A percentile compares a stretch with the other conserved stretches of the same genome.
These are phyloP conservation scores for Pterocarpus santalinus DNA, from an alignment of 306 rosid genomes.

Conservation along the genomic window DNA sequence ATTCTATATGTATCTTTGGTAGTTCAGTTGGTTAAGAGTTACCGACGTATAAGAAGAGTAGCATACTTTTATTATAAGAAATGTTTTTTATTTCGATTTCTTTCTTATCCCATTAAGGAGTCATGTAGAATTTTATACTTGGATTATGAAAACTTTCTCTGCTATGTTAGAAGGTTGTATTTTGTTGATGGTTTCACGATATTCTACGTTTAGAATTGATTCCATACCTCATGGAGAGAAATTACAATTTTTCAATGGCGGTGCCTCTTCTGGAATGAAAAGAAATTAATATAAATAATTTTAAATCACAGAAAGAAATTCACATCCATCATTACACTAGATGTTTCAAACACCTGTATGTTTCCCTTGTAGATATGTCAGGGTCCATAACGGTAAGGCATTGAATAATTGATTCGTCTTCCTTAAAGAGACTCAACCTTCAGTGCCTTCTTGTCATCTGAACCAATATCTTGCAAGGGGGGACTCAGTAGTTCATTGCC, in stretches of 20 bases:
- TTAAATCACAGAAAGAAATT: slow-evolving; percentile 14
- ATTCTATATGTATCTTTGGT: too few relatives aligned
- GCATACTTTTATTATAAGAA: too few relatives aligned
- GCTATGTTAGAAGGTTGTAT: too few relatives aligned
- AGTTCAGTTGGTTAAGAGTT: too few relatives aligned
- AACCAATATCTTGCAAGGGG: slow-evolving; percentile 43
- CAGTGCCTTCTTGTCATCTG: slow-evolving; percentile 52
- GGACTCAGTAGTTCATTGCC: slow-evolving; percentile 45
- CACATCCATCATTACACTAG: not conserved
- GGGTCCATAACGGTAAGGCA: not conserved
- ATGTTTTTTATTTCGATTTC: too few relatives aligned
- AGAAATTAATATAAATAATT: not conserved
- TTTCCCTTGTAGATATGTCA: not conserved
- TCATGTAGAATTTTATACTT: too few relatives aligned
- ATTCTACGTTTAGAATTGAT: not conserved
- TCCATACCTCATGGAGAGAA: not conserved
- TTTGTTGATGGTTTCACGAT: too few relatives aligned
- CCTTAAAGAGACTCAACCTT: slow-evolving; percentile 53
- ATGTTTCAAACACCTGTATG: slow-evolving; percentile 23
- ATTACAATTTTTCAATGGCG: slow-evolving; percentile 4
- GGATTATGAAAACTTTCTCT: too few relatives aligned
- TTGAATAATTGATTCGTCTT: slow-evolving; percentile 22
- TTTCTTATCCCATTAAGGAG: too few relatives aligned
- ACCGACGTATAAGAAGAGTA: too few relatives aligned
- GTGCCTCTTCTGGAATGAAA: not conserved